Base-by-base conservation (phyloP, 2,329 filamentous ascomycete genomes). In the Calonectria leucothoes region DNA sequence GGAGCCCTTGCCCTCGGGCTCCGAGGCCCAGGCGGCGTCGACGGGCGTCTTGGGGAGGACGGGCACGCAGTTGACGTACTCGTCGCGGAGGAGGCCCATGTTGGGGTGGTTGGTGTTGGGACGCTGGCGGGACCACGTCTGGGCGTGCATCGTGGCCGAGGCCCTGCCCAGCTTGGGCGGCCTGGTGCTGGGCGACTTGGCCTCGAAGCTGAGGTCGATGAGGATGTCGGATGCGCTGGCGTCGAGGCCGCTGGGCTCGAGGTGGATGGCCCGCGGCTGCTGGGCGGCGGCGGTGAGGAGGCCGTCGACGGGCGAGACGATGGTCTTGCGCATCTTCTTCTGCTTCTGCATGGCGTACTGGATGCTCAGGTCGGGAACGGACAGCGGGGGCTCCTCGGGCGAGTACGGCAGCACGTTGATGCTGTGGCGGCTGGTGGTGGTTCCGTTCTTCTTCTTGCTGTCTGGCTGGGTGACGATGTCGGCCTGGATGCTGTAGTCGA, bases 101-200 rank as follows among this genome's bases (percentile, higher is more conserved):
- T 77, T 79, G 29, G 77, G 78, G 0, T 78, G 35, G 17, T 33
- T 69, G 20, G 63, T 48, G 73, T 73, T 78, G 0, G 78, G 77
- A 0, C 71, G 63, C 7, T 77, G 75, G 6, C 76, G 77, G 68
- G 78, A 79, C 77, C 77, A 79, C 1, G 78, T 79, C 17, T 79
- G 75, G 0, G 76, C 12, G 5, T 75, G 70, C 1, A 79, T 48
- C 31, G 76, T 77, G 25, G 75, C 51, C 0, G 75, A 68, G 0
- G 70, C 67, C 7, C 51, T 74, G 1, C 42, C 66, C 11, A 79
- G 65, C 27, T 76, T 74, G 4, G 76, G 77, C 7, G 75, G 78
- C 17, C 64, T 55, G 17, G 71, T 39, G 20, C 72, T 69, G 15
- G 69, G 55, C 0, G 75, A 69, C 7, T 73, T 73, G 15, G 77